Conservation (phyloP, 2,329 filamentous ascomycete genomes). For the Setomelanomma holmii region DNA sequence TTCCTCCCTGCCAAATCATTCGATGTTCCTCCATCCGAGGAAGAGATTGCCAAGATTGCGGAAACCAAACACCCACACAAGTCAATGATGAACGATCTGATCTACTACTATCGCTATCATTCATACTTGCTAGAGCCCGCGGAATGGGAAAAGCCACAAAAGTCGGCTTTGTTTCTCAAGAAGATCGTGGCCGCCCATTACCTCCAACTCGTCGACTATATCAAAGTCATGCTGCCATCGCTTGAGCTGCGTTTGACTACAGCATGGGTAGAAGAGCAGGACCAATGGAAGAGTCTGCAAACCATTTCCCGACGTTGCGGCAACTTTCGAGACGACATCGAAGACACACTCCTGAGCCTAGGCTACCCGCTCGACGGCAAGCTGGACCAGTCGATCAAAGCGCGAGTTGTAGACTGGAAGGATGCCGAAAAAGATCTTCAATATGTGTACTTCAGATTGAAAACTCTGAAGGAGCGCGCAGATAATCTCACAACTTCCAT, state of each 20-base stretch:
- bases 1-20: conserved; percentile 28
- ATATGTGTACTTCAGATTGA: conserved; percentile 42
- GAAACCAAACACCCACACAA: conserved; percentile 27
- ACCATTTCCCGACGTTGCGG: conserved; percentile 44
- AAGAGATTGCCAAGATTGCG: not conserved
- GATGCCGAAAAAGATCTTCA: conserved; percentile 41
- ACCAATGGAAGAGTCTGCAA: conserved; percentile 43
- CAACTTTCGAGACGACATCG: conserved; percentile 46
- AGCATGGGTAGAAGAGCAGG: conserved; percentile 42
- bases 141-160: conserved; percentile 29
- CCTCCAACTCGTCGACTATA: conserved; percentile 43
- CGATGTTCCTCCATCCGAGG: not conserved
- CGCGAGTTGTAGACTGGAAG: conserved; percentile 23
- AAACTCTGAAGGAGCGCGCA: conserved; percentile 41
- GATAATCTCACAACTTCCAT: conserved; percentile 44
- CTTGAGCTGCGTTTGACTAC: conserved; percentile 41
- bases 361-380: conserved; percentile 29
- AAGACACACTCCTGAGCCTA: conserved; percentile 40
- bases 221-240: conserved; percentile 44
- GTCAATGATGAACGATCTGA: conserved; percentile 38
- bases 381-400: not conserved
- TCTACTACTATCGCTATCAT: conserved; percentile 36
- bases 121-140: conserved; percentile 19
- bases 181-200: conserved; percentile 45
- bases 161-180: conserved; percentile 38